Evolutionary conservation across 176 grass and related monocot species (phyloP).

Genomic region (Eragrostis nindensis): DNA sequence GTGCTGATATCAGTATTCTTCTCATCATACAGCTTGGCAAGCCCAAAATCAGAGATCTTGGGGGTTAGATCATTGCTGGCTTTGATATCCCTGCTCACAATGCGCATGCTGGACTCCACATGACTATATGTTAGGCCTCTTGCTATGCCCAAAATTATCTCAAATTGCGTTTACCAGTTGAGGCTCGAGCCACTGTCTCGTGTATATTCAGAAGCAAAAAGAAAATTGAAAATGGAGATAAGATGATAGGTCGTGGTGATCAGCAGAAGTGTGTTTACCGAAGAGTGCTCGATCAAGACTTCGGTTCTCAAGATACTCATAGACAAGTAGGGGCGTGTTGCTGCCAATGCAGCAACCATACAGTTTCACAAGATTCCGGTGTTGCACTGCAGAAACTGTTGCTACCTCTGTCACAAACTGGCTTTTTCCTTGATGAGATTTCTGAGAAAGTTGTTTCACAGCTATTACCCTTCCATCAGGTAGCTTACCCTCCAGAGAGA

Average conservation of each 20-base stretch:
- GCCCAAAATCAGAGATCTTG: constrained; percentile 72
- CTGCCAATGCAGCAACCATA: constrained; percentile 61
- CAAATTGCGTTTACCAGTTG: constrained; percentile 57
- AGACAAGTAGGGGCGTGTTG: constrained; percentile 58
- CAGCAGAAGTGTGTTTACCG: constrained; percentile 16
- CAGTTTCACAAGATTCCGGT: constrained; percentile 52
- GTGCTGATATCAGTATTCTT: constrained; percentile 54
- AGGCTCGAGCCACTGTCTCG: constrained; percentile 39
- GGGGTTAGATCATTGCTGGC: constrained; percentile 63
- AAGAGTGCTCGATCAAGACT: constrained; percentile 73
- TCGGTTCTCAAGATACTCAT: constrained; percentile 69
- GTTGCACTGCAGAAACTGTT: constrained; percentile 49
- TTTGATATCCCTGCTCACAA: constrained; percentile 74
- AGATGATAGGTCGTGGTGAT: too few relatives aligned
- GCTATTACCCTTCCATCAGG: constrained; percentile 58
- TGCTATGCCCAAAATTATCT: constrained; percentile 60
- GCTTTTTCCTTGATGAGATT: constrained; percentile 59
- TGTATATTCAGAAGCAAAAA: constrained; percentile 17
- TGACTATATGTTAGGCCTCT: constrained; percentile 62
- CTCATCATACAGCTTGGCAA: constrained; percentile 66
- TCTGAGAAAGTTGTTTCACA: constrained; percentile 58
- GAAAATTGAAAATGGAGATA: not conserved
- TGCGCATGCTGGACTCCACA: constrained; percentile 61
- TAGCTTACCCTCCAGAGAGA: constrained; percentile 42
- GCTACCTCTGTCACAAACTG: constrained; percentile 62